Percentiles rank a stretch among this genome's conserved stretches.
Evolutionary conservation across 2,329 filamentous ascomycete species (phyloP).

Genomic region (Penicillium sp.): DNA sequence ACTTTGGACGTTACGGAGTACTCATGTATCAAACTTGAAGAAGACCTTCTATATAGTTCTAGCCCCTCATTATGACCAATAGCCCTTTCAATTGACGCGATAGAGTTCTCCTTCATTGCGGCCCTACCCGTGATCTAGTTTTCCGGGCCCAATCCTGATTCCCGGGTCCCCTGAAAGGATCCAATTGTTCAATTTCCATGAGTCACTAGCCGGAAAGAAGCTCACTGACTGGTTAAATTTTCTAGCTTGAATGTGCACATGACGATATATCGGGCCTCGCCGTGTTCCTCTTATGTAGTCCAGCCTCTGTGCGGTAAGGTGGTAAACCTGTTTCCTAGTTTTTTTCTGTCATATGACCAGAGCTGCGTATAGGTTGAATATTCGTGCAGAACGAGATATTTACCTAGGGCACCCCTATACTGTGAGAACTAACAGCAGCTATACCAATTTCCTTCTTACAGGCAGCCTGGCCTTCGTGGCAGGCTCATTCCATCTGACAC

Average conservation of each 20-base stretch:
- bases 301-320: conserved; percentile 3
- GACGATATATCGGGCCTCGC: conserved; percentile 21
- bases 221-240: conserved; percentile 4
- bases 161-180: not conserved
- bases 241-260: conserved; percentile 10
- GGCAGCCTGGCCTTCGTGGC: conserved; percentile 5
- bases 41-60: conserved; percentile 13
- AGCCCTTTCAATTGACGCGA: conserved; percentile 4
- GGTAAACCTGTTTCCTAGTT: conserved; percentile 16
- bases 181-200: conserved; percentile 8
- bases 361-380: not conserved
- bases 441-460: not conserved
- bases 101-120: conserved; percentile 14
- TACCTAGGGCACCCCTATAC: not conserved
- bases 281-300: conserved; percentile 13
- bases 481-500: not conserved
- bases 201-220: conserved; percentile 15
- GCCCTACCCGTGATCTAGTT: conserved; percentile 20
- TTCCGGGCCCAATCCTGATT: conserved; percentile 6
- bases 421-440: not conserved
- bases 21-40: not conserved
- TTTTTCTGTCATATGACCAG: conserved; percentile 4
- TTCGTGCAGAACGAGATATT: not conserved
- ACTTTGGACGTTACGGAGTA: not conserved
- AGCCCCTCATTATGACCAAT: conserved; percentile 6